A percentile compares a stretch with the other conserved stretches of the same genome.
Evolutionary conservation across 2,329 filamentous ascomycete genomes (phyloP).

Genomic region (Beauveria asiatica): DNA sequence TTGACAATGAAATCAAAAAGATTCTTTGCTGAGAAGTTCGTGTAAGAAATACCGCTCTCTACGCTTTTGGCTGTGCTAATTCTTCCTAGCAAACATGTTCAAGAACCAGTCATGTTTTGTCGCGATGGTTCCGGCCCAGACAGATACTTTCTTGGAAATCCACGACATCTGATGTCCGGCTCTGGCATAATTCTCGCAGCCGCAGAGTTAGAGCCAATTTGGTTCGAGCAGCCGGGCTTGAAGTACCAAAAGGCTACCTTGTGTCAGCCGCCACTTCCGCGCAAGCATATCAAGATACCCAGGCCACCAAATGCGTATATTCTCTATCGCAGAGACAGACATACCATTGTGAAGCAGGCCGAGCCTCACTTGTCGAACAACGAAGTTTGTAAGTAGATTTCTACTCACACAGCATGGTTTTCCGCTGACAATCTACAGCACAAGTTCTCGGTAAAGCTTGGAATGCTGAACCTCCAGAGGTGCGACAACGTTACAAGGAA

Average conservation of each 20-base stretch:
- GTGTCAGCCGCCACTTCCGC: constrained; percentile 9
- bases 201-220: constrained; percentile 16
- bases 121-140: constrained; percentile 19
- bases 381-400: constrained; percentile 31
- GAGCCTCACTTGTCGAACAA: constrained; percentile 32
- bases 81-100: constrained; percentile 14
- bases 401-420: background rate
- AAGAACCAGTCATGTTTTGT: constrained; percentile 19
- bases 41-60: constrained; percentile 14
- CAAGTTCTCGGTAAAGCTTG: constrained; percentile 29
- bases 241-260: constrained; percentile 11
- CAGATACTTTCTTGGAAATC: constrained; percentile 20
- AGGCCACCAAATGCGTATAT: constrained; percentile 36
- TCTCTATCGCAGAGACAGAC: constrained; percentile 32
- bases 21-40: constrained; percentile 18
- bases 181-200: constrained; percentile 16
- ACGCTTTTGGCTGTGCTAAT: background rate
- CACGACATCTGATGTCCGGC: constrained; percentile 17
- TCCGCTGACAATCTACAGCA: constrained; percentile 21
- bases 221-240: constrained; percentile 14
- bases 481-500: constrained; percentile 24
- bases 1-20: constrained; percentile 16
- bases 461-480: constrained; percentile 24
- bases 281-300: constrained; percentile 21
- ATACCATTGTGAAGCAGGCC: constrained; percentile 24